These are phyloP conservation scores for Geranium rotundifolium DNA, from an alignment of 345 rosid species.

Conservation along the genomic window DNA sequence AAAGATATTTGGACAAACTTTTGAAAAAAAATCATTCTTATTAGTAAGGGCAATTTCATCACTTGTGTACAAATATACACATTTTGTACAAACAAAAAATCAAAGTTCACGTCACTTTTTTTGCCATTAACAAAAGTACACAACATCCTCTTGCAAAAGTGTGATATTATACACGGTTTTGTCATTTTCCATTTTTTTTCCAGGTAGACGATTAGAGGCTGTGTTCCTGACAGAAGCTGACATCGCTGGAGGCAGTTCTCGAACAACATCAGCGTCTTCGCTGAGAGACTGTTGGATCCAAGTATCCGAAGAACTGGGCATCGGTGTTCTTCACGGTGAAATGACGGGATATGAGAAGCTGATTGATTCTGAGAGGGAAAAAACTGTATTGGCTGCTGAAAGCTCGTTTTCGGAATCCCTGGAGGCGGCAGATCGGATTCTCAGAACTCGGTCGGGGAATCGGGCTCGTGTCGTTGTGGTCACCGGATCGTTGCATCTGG, in stretches of 20 bases:
- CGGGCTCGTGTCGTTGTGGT: conserved; percentile 28
- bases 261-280: conserved; percentile 41
- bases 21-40: too few species aligned
- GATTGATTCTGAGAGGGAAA: conserved; percentile 6
- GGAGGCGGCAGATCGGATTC: conserved; percentile 27
- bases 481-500: conserved; percentile 55
- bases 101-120: too few species aligned
- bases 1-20: too few species aligned
- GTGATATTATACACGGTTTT: too few species aligned
- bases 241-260: conserved; percentile 55
- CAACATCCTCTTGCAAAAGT: neutral
- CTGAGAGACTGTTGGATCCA: conserved; percentile 59
- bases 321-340: conserved; percentile 17
- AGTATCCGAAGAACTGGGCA: conserved; percentile 45
- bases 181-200: too few species aligned
- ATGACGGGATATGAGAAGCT: conserved; percentile 17
- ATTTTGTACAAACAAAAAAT: too few species aligned
- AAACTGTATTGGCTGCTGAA: conserved; percentile 27
- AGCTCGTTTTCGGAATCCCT: conserved; percentile 21
- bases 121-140: too few species aligned
- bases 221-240: conserved; percentile 59
- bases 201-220: conserved; percentile 47
- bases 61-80: too few species aligned
- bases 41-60: too few species aligned
- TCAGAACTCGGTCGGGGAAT: conserved; percentile 18